Conservation (phyloP, 2,329 filamentous ascomycete species). For the Fusarium temperatum region DNA sequence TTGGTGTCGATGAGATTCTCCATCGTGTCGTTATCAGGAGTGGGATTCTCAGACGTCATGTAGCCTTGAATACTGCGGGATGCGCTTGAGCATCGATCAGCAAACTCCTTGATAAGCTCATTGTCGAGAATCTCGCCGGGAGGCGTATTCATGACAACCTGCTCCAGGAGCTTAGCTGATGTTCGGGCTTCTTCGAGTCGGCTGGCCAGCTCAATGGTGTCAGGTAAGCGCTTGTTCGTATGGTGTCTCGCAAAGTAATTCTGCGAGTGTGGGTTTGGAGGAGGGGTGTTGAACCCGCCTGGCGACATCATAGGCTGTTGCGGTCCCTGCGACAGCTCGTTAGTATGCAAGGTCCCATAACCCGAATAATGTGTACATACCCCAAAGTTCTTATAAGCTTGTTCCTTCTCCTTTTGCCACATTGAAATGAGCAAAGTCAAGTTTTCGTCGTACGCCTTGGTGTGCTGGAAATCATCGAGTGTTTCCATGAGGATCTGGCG, state of each 20-base stretch:
- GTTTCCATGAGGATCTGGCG: conserved; percentile 90
- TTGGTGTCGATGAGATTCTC: conserved; percentile 93
- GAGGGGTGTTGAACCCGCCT: conserved; percentile 10
- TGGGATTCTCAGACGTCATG: conserved; percentile 80
- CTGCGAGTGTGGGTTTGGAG: conserved; percentile 53
- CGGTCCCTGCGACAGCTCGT: conserved; percentile 34
- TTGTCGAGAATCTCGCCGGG: conserved; percentile 78
- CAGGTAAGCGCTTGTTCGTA: conserved; percentile 63
- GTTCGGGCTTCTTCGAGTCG: conserved; percentile 91
- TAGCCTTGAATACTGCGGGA: conserved; percentile 85
- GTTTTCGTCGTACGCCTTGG: conserved; percentile 78
- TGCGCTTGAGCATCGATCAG: conserved; percentile 83
- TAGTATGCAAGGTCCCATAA: conserved; percentile 5
- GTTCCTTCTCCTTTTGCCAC: conserved; percentile 89
- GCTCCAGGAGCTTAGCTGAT: conserved; percentile 89
- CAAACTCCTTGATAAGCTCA: conserved; percentile 93
- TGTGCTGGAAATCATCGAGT: conserved; percentile 77
- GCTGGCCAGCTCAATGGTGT: conserved; percentile 79
- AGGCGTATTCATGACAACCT: conserved; percentile 88
- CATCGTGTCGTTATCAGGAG: conserved; percentile 93
- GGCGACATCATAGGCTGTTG: conserved; percentile 24
- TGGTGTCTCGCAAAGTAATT: conserved; percentile 67
- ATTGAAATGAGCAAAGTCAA: conserved; percentile 77
- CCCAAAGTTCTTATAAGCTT: conserved; percentile 61
- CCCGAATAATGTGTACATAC: conserved; percentile 49